Percentiles rank a stretch among this genome's conserved stretches.
Evolutionary conservation across 768 basidiomycete genomes (phyloP).

Genomic region (Punctularia strigosozonata): DNA sequence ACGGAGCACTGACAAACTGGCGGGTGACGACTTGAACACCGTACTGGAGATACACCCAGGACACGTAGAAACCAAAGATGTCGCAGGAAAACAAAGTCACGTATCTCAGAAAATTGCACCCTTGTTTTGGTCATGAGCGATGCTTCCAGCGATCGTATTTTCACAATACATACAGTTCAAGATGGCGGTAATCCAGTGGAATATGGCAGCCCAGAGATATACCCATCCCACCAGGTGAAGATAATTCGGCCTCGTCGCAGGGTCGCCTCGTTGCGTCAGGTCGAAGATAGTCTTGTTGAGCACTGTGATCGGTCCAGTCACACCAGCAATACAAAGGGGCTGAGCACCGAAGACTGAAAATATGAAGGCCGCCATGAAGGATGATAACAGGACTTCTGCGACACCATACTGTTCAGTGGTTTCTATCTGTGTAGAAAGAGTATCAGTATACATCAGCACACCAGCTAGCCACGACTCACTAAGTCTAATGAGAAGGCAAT

Average conservation of each 20-base stretch:
- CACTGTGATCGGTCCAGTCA: slow-evolving; percentile 89
- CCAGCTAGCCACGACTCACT: too few relatives aligned
- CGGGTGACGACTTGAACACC: slow-evolving; percentile 76
- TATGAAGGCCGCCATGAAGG: slow-evolving; percentile 83
- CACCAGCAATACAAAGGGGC: slow-evolving; percentile 85
- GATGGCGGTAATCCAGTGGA: slow-evolving; percentile 73
- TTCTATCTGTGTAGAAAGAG: too few relatives aligned
- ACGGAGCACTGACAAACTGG: slow-evolving; percentile 35
- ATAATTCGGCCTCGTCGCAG: slow-evolving; percentile 57
- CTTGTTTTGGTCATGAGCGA: slow-evolving; percentile 25
- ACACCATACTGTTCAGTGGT: slow-evolving; percentile 87
- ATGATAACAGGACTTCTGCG: slow-evolving; percentile 69
- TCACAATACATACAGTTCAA: slow-evolving; percentile 48
- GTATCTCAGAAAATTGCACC: slow-evolving; percentile 76
- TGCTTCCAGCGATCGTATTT: not conserved
- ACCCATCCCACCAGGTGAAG: slow-evolving; percentile 88
- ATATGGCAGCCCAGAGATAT: slow-evolving; percentile 80
- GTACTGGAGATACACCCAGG: slow-evolving; percentile 85
- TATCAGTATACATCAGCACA: too few relatives aligned
- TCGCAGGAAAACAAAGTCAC: slow-evolving; percentile 88
- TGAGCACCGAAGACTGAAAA: slow-evolving; percentile 86
- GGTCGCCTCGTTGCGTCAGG: slow-evolving; percentile 48
- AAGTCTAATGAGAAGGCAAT: slow-evolving; percentile 88
- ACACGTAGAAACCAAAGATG: slow-evolving; percentile 88
- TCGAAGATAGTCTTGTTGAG: slow-evolving; percentile 85